phyloP scores from a whole-genome alignment of 2,329 filamentous ascomycete genomes.

The Dactylella cylindrospora region DNA sequence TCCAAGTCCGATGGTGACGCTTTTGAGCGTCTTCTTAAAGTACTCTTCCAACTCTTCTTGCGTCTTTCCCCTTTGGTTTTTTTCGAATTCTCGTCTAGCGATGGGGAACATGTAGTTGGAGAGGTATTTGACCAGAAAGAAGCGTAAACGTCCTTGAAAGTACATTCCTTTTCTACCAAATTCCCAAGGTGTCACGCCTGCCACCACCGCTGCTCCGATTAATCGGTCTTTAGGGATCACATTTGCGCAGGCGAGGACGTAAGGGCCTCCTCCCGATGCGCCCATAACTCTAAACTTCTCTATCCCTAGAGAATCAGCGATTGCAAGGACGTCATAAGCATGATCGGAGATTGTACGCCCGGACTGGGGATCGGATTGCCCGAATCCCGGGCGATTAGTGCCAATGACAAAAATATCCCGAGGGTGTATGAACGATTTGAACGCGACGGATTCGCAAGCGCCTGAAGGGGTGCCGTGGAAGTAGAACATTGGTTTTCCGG shows the following conservation, averaged over 20 bases:
- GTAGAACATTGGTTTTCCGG: conserved; percentile 50
- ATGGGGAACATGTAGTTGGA: conserved; percentile 43
- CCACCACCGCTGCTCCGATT: conserved; percentile 53
- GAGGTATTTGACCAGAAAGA: conserved; percentile 44
- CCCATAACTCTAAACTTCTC: conserved; percentile 38
- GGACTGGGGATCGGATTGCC: conserved; percentile 52
- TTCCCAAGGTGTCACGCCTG: conserved; percentile 51
- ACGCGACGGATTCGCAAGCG: conserved; percentile 51
- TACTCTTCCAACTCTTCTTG: conserved; percentile 48
- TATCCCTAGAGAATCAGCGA: conserved; percentile 21
- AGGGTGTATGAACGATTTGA: conserved; percentile 48
- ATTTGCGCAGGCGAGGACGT: conserved; percentile 33
- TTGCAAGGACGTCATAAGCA: conserved; percentile 18
- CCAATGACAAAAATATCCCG: conserved; percentile 52
- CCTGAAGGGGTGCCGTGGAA: conserved; percentile 55
- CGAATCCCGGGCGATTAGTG: conserved; percentile 55
- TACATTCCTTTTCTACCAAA: conserved; percentile 46
- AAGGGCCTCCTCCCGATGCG: conserved; percentile 34
- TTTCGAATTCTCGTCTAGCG: conserved; percentile 43
- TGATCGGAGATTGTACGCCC: conserved; percentile 27
- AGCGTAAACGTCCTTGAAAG: conserved; percentile 47
- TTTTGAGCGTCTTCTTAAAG: conserved; percentile 29
- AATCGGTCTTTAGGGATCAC: conserved; percentile 47
- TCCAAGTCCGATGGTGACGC: conserved; percentile 4
- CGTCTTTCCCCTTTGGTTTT: conserved; percentile 37